Conservation (phyloP, 306 rosid species). For the Malus domestica region DNA sequence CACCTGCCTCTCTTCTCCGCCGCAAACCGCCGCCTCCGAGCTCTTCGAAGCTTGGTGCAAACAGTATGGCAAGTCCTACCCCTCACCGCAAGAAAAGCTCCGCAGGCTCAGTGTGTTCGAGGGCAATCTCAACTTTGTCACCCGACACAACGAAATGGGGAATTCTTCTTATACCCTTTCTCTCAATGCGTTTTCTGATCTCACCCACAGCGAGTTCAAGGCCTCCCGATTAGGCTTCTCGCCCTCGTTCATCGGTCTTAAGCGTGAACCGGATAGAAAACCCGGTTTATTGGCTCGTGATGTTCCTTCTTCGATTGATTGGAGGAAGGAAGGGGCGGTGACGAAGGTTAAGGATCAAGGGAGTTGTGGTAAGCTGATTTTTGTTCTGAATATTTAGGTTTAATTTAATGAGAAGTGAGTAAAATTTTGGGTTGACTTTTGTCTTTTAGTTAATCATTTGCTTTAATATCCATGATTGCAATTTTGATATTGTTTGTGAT, state of each 20-base stretch:
- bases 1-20: background rate
- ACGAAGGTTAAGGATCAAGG: conserved; percentile 77
- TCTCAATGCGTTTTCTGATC: conserved; percentile 80
- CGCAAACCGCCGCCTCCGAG: conserved; percentile 26
- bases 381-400: background rate
- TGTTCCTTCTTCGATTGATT: conserved; percentile 69
- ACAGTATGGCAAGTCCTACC: conserved; percentile 52
- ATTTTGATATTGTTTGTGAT: background rate
- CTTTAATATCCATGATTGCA: background rate
- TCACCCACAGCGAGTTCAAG: conserved; percentile 74
- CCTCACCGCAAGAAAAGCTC: conserved; percentile 47
- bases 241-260: conserved; percentile 27
- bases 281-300: conserved; percentile 1
- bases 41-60: conserved; percentile 66
- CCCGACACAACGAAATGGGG: conserved; percentile 36
- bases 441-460: background rate
- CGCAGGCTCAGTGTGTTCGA: conserved; percentile 53
- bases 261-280: conserved; percentile 7
- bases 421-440: background rate
- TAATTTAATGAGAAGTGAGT: background rate
- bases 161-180: conserved; percentile 57
- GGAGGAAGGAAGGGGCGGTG: conserved; percentile 75
- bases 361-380: conserved; percentile 52
- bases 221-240: conserved; percentile 67
- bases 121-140: conserved; percentile 56